Evolutionary conservation across 2,329 filamentous ascomycete species (phyloP).

Genomic region (Dothistroma septosporum): DNA sequence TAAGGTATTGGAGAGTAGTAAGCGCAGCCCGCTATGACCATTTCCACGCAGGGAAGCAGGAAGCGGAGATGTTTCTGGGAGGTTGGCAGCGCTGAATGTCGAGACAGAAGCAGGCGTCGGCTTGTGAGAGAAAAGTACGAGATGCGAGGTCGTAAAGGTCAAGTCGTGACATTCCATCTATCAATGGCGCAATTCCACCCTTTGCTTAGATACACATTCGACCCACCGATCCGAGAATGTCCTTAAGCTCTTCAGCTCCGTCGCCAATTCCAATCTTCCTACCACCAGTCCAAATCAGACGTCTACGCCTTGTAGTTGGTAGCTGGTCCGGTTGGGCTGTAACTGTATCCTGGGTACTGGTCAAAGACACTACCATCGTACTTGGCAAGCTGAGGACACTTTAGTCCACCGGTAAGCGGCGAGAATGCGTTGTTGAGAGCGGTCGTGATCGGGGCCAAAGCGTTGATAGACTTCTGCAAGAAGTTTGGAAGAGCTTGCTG

Average conservation of each 20-base stretch:
- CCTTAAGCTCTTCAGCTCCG: neutral
- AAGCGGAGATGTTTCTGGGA: too few relatives aligned
- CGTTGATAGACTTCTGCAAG: slow-evolving; percentile 10
- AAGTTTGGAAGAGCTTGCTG: slow-evolving; percentile 33
- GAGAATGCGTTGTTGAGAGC: slow-evolving; percentile 22
- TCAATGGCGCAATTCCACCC: neutral
- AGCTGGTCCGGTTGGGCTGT: slow-evolving; percentile 23
- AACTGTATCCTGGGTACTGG: slow-evolving; percentile 26
- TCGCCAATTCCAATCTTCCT: neutral
- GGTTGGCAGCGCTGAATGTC: too few relatives aligned
- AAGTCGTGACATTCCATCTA: neutral
- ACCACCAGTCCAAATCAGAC: neutral
- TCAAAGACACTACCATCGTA: slow-evolving; percentile 22
- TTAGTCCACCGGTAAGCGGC: slow-evolving; percentile 19
- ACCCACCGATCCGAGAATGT: neutral
- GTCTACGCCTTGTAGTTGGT: slow-evolving; percentile 21
- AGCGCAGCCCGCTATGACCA: too few relatives aligned
- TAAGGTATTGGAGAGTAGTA: too few relatives aligned
- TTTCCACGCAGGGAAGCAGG: too few relatives aligned
- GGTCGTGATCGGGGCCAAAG: slow-evolving; percentile 15
- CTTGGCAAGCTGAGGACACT: slow-evolving; percentile 21
- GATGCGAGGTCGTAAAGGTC: neutral
- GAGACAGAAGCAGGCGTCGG: too few relatives aligned
- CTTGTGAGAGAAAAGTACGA: too few relatives aligned
- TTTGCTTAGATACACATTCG: neutral